Base-by-base conservation (phyloP, 1,284 basidiomycete genomes). In the Trichosporon inkin region DNA sequence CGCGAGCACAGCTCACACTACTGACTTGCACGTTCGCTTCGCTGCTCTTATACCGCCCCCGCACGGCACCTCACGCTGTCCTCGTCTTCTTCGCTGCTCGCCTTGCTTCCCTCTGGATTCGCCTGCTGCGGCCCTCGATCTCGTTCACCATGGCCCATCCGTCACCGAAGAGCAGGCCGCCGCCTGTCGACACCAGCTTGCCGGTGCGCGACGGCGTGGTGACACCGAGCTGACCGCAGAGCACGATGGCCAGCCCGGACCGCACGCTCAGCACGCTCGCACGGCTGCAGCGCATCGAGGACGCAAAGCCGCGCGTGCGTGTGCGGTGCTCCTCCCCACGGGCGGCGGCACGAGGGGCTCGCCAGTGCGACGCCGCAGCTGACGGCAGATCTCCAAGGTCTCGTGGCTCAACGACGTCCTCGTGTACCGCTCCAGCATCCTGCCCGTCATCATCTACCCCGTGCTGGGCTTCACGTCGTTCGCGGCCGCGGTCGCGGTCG, bases 341-440 rank as follows among this genome's bases (percentile, higher is more conserved):
- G n/a, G n/a, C n/a, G 1, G 10, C 58, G 16, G 7, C 16, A 20
- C 22, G n/a, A 10, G 11, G 10, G 20, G 20, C 36, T 17, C 55
- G 11, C 3, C 20, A 41, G 7, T 10, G 14, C 20, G 17, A 1
- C 4, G 8, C 28, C 7, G 2, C 2, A 35, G 20, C 56, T 61
- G 24, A 59, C 55, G 1, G 17, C 53, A 76, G 69, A 65, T 67
- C 36, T 64, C 68, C 20, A 72, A 92, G 87, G 91, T 92, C 72
- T 90, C 89, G 36, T 94, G 92, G 89, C 79, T 93, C 20, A 88
- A 88, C 10, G 92, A 94, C 75, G 88, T 92, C 28, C 81, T 92
- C 49, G 85, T 90, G 28, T 65, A 91, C 66, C 86, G 71, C 24
- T 67, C 68, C 24, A 68, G 73, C 72, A 60, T 90, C 66, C 74